These are phyloP conservation scores for Cantharellus cinnabarinus DNA, from an alignment of 768 basidiomycete species.

Conservation along the genomic window DNA sequence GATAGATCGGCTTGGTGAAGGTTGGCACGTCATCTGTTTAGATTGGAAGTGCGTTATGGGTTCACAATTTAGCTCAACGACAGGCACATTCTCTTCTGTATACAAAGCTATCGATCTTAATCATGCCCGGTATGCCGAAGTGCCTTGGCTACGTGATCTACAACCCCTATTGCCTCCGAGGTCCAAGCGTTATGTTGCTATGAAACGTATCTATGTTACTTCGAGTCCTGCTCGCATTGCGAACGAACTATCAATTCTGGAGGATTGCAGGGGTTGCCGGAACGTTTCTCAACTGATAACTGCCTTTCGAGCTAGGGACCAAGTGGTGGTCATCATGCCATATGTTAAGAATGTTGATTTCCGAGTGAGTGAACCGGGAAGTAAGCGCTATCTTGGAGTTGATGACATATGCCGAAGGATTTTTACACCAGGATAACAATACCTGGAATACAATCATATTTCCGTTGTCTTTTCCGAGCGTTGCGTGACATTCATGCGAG, in stretches of 20 bases:
- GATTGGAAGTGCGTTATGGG: neutral
- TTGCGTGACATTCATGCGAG: conserved; percentile 73
- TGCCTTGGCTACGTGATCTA: conserved; percentile 47
- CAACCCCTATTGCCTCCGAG: conserved; percentile 23
- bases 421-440: conserved; percentile 62
- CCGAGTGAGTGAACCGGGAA: conserved; percentile 35
- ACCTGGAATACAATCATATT: conserved; percentile 61
- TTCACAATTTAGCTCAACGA: neutral
- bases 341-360: conserved; percentile 88
- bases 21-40: conserved; percentile 13
- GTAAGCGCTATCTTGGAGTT: neutral
- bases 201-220: conserved; percentile 95
- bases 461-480: conserved; percentile 79
- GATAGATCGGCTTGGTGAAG: conserved; percentile 78
- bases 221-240: conserved; percentile 80
- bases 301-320: conserved; percentile 77
- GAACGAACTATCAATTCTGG: conserved; percentile 84
- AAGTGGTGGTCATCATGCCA: conserved; percentile 86
- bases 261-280: conserved; percentile 62
- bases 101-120: conserved; percentile 83
- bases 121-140: conserved; percentile 56
- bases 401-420: conserved; percentile 20
- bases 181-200: conserved; percentile 52
- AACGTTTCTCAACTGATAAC: conserved; percentile 88
- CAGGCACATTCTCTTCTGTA: conserved; percentile 95